Base-by-base conservation (phyloP, 2,329 filamentous ascomycete species). In the Phyllosticta citriasiana region DNA sequence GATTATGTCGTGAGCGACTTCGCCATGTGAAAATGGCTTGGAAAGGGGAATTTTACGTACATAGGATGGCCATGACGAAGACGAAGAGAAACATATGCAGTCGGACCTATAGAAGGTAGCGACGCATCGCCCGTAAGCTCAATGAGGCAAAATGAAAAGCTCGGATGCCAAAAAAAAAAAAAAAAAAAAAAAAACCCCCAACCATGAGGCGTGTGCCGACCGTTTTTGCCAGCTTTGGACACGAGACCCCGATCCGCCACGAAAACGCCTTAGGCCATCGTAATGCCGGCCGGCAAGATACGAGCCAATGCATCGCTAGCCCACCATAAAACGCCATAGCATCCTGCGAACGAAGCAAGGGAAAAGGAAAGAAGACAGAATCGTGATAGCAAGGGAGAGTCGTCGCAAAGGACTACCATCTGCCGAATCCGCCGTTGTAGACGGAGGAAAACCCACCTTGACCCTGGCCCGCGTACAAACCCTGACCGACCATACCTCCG, bases 371-470 rank as follows among this genome's bases (percentile, higher is more conserved):
- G 27, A 64, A 52, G 50, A 35, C 57, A 19, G 68, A 64, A 64
- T 55, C 62, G 68, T 65, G 55, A 66, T 67, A 65, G 66, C 68
- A 68, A 59, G 68, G 69, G 57, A 55, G 50, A 50, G 57, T 53
- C 33, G 53, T 67, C 71, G 66, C 59, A 55, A 70, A 70, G 59
- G 61, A 67, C 71, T 72, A 74, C 72, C 73, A 74, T 66, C 72
- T 68, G 67, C 72, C 53, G 55, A 58, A 60, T 40, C 57, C 71
- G 66, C 71, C 67, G 63, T 79, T 79, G 76, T 96, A 96, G 83
- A 96, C 88, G 77, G 80, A 79, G 67, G 88, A 91, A 85, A 95
- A 96, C 88, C 90, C 91, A 94, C 91, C 91, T 93, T 83, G 82
- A 75, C 82, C 81, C 78, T 96, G 88, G 79, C 89, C 89, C 79